phyloP scores from a whole-genome alignment of 495 filamentous ascomycete species.

The Penicillium desertorum region DNA sequence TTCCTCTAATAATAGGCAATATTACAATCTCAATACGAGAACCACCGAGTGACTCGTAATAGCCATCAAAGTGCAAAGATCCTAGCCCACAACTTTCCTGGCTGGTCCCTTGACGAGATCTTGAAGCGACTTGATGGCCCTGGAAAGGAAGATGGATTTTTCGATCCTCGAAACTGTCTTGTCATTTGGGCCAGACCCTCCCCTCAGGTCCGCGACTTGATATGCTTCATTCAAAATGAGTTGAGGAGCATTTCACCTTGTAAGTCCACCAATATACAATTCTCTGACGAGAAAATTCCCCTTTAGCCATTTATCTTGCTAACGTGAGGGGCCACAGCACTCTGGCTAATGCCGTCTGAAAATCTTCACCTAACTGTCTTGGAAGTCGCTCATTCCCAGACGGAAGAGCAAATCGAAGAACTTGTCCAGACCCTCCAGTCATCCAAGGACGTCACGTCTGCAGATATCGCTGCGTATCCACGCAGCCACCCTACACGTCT shows the following conservation, averaged over 20 bases:
- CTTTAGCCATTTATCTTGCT: not conserved
- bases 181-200: conserved; percentile 86
- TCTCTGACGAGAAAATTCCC: not conserved
- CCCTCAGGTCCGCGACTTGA: conserved; percentile 59
- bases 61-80: conserved; percentile 68
- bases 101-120: conserved; percentile 69
- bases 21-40: conserved; percentile 67
- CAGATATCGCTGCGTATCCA: conserved; percentile 57
- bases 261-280: conserved; percentile 37
- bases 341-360: conserved; percentile 80
- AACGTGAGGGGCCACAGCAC: conserved; percentile 43
- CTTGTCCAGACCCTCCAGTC: conserved; percentile 42
- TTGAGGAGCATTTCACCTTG: conserved; percentile 61
- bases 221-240: conserved; percentile 60
- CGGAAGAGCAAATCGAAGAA: conserved; percentile 18
- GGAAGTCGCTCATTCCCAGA: conserved; percentile 24
- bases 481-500: conserved; percentile 61
- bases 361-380: conserved; percentile 72
- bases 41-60: conserved; percentile 70
- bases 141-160: conserved; percentile 59
- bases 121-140: conserved; percentile 64
- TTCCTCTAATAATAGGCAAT: conserved; percentile 36
- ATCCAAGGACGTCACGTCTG: conserved; percentile 36
- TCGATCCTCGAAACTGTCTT: conserved; percentile 73
- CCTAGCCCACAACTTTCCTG: conserved; percentile 60